Percentiles rank a stretch among this genome's conserved stretches.
These are phyloP conservation scores for Plasmodium inui DNA, from an alignment of 169 alveolate genomes.

Conservation along the genomic window DNA sequence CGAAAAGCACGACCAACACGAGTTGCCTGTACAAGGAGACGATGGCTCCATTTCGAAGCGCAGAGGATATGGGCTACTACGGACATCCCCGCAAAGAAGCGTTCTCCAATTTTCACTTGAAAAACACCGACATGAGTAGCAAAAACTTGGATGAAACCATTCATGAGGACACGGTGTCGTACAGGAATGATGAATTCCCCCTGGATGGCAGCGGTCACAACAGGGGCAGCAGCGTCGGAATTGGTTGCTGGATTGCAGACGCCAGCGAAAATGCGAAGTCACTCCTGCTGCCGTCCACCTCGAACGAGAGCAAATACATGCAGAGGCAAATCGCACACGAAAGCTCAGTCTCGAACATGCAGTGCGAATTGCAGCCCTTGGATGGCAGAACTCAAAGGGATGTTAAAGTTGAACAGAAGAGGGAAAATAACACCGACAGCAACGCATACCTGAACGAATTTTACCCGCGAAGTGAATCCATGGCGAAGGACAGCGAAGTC, in stretches of 20 bases:
- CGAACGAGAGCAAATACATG: not conserved
- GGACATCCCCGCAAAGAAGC: not conserved
- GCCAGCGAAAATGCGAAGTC: not conserved
- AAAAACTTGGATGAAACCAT: not conserved
- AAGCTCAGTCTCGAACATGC: not conserved
- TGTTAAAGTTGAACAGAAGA: constrained; percentile 5
- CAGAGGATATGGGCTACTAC: not conserved
- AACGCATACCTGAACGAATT: not conserved
- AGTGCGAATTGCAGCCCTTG: not conserved
- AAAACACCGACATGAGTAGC: not conserved
- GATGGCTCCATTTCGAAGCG: not conserved
- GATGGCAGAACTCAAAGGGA: not conserved
- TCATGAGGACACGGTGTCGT: not conserved
- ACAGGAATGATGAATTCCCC: not conserved
- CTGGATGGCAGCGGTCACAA: not conserved
- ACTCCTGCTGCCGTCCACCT: not conserved
- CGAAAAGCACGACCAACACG: constrained; percentile 12
- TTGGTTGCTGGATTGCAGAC: not conserved
- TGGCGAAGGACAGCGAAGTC: not conserved
- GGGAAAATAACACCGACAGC: not conserved
- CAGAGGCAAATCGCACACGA: not conserved
- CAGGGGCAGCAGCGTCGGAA: not conserved
- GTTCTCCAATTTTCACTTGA: not conserved
- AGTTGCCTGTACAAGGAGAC: not conserved
- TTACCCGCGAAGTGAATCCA: not conserved